Evolutionary conservation across 1,139 yeast species (phyloP).

Genomic region (Yamadazyma sp.): DNA sequence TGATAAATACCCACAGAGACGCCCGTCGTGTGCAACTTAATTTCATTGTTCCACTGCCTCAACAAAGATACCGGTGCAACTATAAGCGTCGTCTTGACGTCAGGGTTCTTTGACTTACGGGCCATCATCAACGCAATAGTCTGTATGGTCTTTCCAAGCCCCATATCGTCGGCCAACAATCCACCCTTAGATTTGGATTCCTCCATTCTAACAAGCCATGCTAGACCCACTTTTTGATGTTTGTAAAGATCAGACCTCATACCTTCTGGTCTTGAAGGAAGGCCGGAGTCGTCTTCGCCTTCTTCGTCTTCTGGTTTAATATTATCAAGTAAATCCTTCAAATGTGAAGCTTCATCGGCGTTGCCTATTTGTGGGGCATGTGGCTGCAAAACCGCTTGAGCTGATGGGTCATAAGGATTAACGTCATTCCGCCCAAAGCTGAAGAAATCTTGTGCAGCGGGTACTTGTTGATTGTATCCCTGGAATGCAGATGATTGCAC

Average conservation of each 20-base stretch:
- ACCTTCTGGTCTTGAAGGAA: constrained; percentile 67
- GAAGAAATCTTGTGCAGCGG: neutral
- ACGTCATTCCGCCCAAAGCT: neutral
- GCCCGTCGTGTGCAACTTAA: constrained; percentile 54
- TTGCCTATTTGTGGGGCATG: neutral
- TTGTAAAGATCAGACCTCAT: constrained; percentile 65
- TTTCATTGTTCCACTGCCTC: constrained; percentile 82
- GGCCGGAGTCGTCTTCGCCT: constrained; percentile 32
- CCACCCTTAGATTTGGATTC: constrained; percentile 66
- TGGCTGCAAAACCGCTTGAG: neutral
- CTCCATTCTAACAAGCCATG: constrained; percentile 78
- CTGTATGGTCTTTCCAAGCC: constrained; percentile 89
- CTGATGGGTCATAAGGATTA: neutral
- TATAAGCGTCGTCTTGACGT: constrained; percentile 62
- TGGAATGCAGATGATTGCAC: neutral
- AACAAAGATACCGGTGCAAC: constrained; percentile 84
- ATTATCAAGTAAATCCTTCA: constrained; percentile 49
- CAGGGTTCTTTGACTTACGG: constrained; percentile 38
- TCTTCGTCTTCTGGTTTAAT: constrained; percentile 63
- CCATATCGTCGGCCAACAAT: constrained; percentile 91
- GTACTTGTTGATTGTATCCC: neutral
- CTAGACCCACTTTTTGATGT: constrained; percentile 84
- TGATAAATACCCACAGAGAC: constrained; percentile 63
- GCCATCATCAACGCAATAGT: constrained; percentile 68
- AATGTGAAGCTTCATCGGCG: constrained; percentile 8